Evolutionary conservation across 176 grass and related monocot species (phyloP).

Genomic region (Avena insularis): DNA sequence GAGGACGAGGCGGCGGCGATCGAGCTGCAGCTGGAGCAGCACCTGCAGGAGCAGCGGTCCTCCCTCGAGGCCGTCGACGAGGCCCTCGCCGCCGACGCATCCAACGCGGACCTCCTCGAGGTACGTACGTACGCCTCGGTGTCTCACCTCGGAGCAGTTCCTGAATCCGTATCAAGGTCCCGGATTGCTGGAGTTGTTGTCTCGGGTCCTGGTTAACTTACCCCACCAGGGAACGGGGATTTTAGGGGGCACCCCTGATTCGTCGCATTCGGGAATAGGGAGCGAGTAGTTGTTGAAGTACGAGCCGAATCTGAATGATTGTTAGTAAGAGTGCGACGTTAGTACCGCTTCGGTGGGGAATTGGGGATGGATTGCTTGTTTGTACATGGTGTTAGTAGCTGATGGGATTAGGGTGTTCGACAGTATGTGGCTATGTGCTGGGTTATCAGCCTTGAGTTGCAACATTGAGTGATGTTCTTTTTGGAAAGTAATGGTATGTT

Average conservation of each 20-base stretch:
- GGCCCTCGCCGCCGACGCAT: constrained; percentile 79
- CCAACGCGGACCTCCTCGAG: constrained; percentile 74
- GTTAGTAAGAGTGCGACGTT: background rate
- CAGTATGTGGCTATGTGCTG: constrained; percentile 2
- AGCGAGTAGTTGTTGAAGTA: background rate
- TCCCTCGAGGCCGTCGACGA: constrained; percentile 82
- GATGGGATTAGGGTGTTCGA: background rate
- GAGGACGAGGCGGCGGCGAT: constrained; percentile 58
- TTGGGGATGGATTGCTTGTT: background rate
- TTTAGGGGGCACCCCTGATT: background rate
- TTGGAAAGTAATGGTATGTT: background rate
- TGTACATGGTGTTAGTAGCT: background rate
- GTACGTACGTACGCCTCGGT: constrained; percentile 28
- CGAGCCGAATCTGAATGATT: background rate
- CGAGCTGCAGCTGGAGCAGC: constrained; percentile 85
- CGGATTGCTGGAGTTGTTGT: background rate
- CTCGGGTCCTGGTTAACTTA: background rate
- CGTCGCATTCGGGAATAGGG: background rate
- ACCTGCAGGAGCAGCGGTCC: constrained; percentile 83
- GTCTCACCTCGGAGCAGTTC: too few relatives aligned
- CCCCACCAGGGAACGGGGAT: background rate
- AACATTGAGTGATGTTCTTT: background rate
- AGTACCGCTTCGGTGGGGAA: background rate
- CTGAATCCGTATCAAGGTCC: background rate
- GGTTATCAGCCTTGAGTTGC: background rate